These are phyloP conservation scores for Conticribra guillardii DNA, from an alignment of 108 stramenopile genomes.

Conservation along the genomic window DNA sequence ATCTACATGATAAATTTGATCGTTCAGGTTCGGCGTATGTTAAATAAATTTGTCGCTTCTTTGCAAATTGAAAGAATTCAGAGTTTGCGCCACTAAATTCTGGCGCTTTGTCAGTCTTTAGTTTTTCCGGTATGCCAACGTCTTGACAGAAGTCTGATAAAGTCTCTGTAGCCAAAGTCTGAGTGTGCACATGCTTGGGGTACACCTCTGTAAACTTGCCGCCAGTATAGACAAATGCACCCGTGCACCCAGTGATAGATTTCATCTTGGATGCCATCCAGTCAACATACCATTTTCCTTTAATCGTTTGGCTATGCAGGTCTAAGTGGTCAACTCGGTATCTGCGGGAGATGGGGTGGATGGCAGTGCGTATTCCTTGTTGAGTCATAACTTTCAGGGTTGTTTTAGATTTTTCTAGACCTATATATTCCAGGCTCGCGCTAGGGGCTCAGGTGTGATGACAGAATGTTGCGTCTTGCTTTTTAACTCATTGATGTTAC, in stretches of 20 bases:
- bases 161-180: background rate
- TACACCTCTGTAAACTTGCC: background rate
- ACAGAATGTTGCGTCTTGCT: background rate
- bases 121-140: constrained; percentile 12
- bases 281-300: background rate
- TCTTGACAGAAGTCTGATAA: background rate
- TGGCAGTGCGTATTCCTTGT: background rate
- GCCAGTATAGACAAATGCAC: background rate
- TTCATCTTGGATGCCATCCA: background rate
- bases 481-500: background rate
- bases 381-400: background rate
- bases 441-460: background rate
- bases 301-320: background rate
- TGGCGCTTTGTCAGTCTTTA: constrained; percentile 9
- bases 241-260: background rate
- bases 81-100: constrained; percentile 22
- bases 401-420: background rate
- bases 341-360: background rate
- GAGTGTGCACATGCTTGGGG: background rate
- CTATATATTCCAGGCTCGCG: background rate
- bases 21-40: too few relatives aligned
- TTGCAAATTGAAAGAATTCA: constrained; percentile 16
- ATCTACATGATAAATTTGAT: constrained; percentile 24
- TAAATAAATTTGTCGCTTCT: too few relatives aligned
- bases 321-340: background rate